Evolutionary conservation across 495 filamentous ascomycete species (phyloP), one percentile per base, ranked within the genome.

Genomic region (Haplographium delicatum): DNA sequence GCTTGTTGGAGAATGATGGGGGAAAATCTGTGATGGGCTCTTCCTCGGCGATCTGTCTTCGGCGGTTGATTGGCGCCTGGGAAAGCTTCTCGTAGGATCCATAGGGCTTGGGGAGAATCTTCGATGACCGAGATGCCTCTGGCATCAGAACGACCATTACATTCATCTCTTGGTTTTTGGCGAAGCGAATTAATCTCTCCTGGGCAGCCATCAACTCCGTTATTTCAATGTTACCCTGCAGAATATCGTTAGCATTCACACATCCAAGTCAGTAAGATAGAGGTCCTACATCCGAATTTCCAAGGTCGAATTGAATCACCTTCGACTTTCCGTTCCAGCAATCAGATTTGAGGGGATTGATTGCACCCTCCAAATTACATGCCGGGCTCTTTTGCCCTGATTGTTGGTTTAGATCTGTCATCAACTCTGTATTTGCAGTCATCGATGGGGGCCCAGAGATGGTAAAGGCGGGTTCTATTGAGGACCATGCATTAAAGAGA

Each of bases 301-400:
- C 10, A 11, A 49, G 18, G 41, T 62, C 55, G 34, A 53, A 34
- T 28, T 56, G 34, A 15, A 62, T 40, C 25, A 73, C 63, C 30
- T 73, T 71, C 5, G 68, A 64, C 26, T 64, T 56, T 25, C 68
- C 72, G 24, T 62, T 61, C 72, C 73, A 76, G 62, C 75, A 80
- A 34, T 61, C 57, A 10, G 39, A 27, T 26, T 71, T 58, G 20
- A 62, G 59, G 2, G 70, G 69, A 50, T 79, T 68, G 50, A 75
- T 65, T 18, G 63, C 59, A 10, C 66, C 55, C 7, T 62, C 61
- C 10, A 75, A 45, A 4, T 62, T 43, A 67, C 82, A 64, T 53
- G 57, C 54, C n/a, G 54, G 20, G 6, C 44, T 28, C 9, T 22
- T 27, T 0, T 52, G 37, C 0, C 60, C 55, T 11, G 58, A 58